Evolutionary conservation across 176 grass and related monocot species (phyloP).

Genomic region (Otatea glauca): DNA sequence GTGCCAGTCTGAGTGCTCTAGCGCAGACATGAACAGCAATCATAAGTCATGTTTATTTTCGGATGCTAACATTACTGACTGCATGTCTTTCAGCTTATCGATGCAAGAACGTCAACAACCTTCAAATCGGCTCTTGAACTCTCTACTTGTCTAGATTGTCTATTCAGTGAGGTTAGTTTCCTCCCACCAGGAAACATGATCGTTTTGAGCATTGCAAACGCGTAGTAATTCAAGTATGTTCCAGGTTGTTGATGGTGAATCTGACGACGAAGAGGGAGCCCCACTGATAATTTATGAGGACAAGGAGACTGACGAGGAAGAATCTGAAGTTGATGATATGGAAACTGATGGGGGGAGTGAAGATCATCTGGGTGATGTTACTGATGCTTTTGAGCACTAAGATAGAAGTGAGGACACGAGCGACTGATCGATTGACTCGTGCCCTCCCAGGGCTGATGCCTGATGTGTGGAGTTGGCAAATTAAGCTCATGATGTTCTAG

Average conservation of each 20-base stretch:
- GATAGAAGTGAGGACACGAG: slow-evolving; percentile 82
- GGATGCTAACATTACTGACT: slow-evolving; percentile 13
- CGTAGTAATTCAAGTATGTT: slow-evolving; percentile 34
- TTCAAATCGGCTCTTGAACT: slow-evolving; percentile 74
- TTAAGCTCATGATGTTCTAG: not conserved
- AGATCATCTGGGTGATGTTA: slow-evolving; percentile 43
- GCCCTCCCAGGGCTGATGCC: not conserved
- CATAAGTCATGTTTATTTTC: slow-evolving; percentile 15
- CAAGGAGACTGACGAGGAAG: slow-evolving; percentile 76
- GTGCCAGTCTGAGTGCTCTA: not conserved
- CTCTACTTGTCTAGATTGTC: slow-evolving; percentile 73
- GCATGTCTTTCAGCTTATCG: slow-evolving; percentile 65
- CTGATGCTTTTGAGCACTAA: slow-evolving; percentile 62
- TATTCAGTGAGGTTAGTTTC: slow-evolving; percentile 61
- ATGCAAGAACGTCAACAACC: slow-evolving; percentile 70
- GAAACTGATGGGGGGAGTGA: slow-evolving; percentile 60
- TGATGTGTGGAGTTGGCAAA: not conserved
- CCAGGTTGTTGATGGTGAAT: slow-evolving; percentile 70
- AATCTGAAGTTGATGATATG: slow-evolving; percentile 72
- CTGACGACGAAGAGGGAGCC: slow-evolving; percentile 48
- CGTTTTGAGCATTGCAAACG: not conserved
- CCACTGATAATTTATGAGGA: slow-evolving; percentile 72
- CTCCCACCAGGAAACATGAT: not conserved
- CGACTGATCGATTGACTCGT: slow-evolving; percentile 34
- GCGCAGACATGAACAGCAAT: not conserved